A percentile compares a stretch with the other conserved stretches of the same genome.
phyloP scores from a whole-genome alignment of 225 moss, liverwort and hornwort species.

The Physcomitrium patens region DNA sequence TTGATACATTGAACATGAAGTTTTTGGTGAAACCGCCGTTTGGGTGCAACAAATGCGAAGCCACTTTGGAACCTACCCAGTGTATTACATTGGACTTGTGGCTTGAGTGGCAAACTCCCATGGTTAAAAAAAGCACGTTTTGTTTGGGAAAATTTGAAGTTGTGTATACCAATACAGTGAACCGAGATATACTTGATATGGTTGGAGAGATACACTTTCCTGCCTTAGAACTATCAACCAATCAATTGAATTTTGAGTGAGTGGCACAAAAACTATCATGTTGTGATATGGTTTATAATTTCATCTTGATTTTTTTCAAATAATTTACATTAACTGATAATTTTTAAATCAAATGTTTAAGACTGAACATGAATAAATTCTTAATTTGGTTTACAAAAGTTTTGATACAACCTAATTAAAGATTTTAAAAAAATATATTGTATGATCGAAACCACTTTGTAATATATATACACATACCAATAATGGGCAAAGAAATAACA shows the following conservation, averaged over 20 bases:
- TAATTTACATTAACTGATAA: too few relatives aligned
- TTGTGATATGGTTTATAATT: too few relatives aligned
- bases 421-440: too few relatives aligned
- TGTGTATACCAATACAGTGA: conserved; percentile 50
- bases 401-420: too few relatives aligned
- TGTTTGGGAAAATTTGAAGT: conserved; percentile 56
- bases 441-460: too few relatives aligned
- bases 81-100: conserved; percentile 58
- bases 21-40: conserved; percentile 73
- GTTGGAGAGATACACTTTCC: conserved; percentile 81
- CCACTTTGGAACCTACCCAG: conserved; percentile 58
- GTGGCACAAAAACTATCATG: not conserved
- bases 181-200: conserved; percentile 58
- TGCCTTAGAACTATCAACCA: conserved; percentile 61
- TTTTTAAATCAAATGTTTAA: too few relatives aligned
- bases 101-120: conserved; percentile 79
- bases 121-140: conserved; percentile 46
- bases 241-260: conserved; percentile 79
- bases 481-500: too few relatives aligned
- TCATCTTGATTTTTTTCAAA: too few relatives aligned
- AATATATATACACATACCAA: too few relatives aligned
- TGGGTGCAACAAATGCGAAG: conserved; percentile 49
- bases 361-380: too few relatives aligned
- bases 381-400: too few relatives aligned
- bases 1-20: conserved; percentile 45